Percentiles rank a stretch among this genome's conserved stretches.
phyloP scores from a whole-genome alignment of 768 basidiomycete species.

The Infundibulicybe gibba region DNA sequence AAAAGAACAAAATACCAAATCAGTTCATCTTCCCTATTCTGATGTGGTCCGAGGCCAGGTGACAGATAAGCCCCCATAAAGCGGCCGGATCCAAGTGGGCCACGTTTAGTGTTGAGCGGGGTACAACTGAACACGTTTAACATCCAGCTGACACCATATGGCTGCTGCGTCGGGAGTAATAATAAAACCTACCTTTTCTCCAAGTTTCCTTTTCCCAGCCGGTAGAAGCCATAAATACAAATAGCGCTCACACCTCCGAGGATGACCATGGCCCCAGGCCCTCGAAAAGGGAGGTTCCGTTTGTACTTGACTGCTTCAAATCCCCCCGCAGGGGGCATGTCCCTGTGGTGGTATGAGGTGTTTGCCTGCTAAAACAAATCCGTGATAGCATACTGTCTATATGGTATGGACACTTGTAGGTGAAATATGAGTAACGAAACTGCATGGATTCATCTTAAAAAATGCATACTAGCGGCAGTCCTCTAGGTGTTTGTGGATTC shows the following conservation, averaged over 20 bases:
- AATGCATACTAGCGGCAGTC: too few species aligned
- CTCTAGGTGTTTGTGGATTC: too few species aligned
- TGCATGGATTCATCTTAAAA: background rate
- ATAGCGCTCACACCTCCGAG: slow-evolving; percentile 84
- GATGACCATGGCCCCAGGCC: slow-evolving; percentile 80
- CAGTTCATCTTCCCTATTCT: slow-evolving; percentile 37
- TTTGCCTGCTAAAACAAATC: slow-evolving; percentile 23
- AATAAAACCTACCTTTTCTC: slow-evolving; percentile 72
- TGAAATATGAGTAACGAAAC: slow-evolving; percentile 1
- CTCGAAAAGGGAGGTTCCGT: slow-evolving; percentile 88
- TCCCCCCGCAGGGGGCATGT: slow-evolving; percentile 93
- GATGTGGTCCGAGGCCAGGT: slow-evolving; percentile 36
- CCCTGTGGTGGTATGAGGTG: slow-evolving; percentile 46
- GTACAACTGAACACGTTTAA: slow-evolving; percentile 58
- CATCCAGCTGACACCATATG: slow-evolving; percentile 52
- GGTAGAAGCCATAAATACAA: slow-evolving; percentile 90
- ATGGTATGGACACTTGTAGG: slow-evolving; percentile 52
- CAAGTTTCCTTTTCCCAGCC: slow-evolving; percentile 84
- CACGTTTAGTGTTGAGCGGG: slow-evolving; percentile 75
- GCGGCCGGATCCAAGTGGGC: slow-evolving; percentile 61
- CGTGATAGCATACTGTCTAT: slow-evolving; percentile 52
- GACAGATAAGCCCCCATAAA: slow-evolving; percentile 36
- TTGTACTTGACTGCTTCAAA: slow-evolving; percentile 94
- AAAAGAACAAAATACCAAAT: slow-evolving; percentile 33
- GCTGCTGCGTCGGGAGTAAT: slow-evolving; percentile 13